Evolutionary conservation across 345 rosid genomes (phyloP), one percentile per base, ranked within the genome.

Genomic region (Aquilaria malaccensis): DNA sequence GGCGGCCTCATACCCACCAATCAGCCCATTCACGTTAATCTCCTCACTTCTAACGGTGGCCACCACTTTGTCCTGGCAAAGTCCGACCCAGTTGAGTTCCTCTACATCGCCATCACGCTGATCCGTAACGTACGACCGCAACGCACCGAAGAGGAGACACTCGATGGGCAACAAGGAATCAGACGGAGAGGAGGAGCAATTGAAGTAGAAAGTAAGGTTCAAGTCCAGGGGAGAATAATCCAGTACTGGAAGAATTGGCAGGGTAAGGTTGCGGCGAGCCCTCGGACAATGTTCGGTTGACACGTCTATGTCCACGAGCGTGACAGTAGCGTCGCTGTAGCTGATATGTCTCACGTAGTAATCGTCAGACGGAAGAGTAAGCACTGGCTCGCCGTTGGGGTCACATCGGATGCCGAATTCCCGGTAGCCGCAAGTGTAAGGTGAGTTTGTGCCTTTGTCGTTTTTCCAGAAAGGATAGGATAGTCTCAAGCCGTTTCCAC

Each of bases 181-280:
- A 12, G 61, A 47, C 1, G 65, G 69, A 43, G 11, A 46, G 30
- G 62, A 33, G 1, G 50, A 33, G 61, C 77, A 77, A 14, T 77
- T 72, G 58, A 72, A 76, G 52, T 72, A 62, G 47, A 72, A 76
- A 11, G 56, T 72, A 47, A 76, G 60, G 59, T 69, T 62, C 55
- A 69, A 11, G 48, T 62, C 11, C 31, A 15, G 12, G 12, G 33
- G 11, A n/a, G 66, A 22, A 74, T 58, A 58, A 32, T 1, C 0
- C 6, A 76, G 45, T 22, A 22, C 22, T 1, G 80, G 72, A 0
- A 62, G 64, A 11, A 30, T 22, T 48, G 0, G 58, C 2, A 72
- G 4, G 4, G 61, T 69, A 15, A 72, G 51, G 57, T 72, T 76
- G 41, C 41, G 80, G 14, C 63, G 50, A 12, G 63, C 69, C 47